Percentiles rank a stretch among this genome's conserved stretches.
phyloP scores from a whole-genome alignment of 2,329 filamentous ascomycete genomes.

The Trichoderma arundinaceum region DNA sequence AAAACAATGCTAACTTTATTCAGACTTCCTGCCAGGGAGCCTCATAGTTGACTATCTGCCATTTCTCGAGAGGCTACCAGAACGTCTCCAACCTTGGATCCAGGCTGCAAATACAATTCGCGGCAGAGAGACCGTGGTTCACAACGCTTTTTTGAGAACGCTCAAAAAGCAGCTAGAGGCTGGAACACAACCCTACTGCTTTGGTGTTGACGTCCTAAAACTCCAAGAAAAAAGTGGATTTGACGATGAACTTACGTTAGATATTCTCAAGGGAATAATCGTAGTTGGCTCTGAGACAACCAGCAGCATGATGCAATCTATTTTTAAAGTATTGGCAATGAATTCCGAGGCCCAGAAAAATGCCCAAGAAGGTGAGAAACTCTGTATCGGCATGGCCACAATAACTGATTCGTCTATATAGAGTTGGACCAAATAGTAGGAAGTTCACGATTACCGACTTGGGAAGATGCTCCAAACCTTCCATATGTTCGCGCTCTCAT shows the following conservation, averaged over 20 bases:
- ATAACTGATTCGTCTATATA: constrained; percentile 27
- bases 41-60: constrained; percentile 30
- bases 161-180: constrained; percentile 14
- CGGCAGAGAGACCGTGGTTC: not conserved
- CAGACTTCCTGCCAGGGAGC: constrained; percentile 25
- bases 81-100: constrained; percentile 29
- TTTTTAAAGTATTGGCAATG: constrained; percentile 21
- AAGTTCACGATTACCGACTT: constrained; percentile 48
- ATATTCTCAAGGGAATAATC: constrained; percentile 11
- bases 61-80: constrained; percentile 28
- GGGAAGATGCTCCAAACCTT: constrained; percentile 50
- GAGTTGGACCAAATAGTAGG: constrained; percentile 54
- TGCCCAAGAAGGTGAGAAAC: constrained; percentile 5
- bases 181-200: constrained; percentile 15
- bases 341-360: constrained; percentile 9
- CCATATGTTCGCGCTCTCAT: constrained; percentile 49
- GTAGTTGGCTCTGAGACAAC: constrained; percentile 27
- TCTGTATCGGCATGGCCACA: too few relatives aligned
- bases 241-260: not conserved
- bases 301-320: constrained; percentile 24
- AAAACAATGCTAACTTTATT: not conserved
- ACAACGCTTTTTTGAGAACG: not conserved
- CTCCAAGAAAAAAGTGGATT: not conserved
- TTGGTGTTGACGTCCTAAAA: constrained; percentile 8
- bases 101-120: not conserved